Evolutionary conservation across 176 grass and related monocot species (phyloP).

Genomic region (Alopecurus myosuroides): DNA sequence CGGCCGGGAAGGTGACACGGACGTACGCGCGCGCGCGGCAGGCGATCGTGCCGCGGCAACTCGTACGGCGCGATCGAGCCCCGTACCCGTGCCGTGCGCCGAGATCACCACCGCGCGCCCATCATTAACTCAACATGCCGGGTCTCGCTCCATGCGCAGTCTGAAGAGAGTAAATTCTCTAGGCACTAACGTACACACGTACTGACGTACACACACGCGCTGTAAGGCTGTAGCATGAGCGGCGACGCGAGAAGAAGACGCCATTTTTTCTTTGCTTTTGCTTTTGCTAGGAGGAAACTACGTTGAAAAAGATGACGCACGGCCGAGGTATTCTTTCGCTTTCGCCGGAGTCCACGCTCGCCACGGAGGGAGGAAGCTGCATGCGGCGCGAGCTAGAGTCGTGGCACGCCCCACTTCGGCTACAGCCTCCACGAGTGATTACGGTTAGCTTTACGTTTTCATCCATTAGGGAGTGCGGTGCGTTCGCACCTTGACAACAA

Average conservation of each 20-base stretch:
- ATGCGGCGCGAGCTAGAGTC: background rate
- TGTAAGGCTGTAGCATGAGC: too few species aligned
- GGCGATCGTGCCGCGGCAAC: background rate
- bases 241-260: background rate
- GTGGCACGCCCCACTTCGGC: background rate
- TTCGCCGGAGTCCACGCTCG: background rate
- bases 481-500: background rate
- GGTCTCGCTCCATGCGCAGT: too few species aligned
- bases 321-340: too few species aligned
- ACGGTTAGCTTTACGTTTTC: background rate
- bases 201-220: too few species aligned
- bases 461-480: background rate
- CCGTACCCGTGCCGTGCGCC: background rate
- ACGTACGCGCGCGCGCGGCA: background rate
- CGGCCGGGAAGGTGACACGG: background rate
- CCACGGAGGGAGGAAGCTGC: background rate
- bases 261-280: too few species aligned
- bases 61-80: background rate
- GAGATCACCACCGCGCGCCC: too few species aligned
- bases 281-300: too few species aligned
- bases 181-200: too few species aligned
- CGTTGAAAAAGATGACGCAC: too few species aligned
- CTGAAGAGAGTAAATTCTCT: too few species aligned
- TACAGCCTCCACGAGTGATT: background rate
- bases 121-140: too few species aligned